Evolutionary conservation across 176 grass and related monocot genomes (phyloP), one percentile per base, ranked within the genome.

Genomic region (Pontederia paniculata): DNA sequence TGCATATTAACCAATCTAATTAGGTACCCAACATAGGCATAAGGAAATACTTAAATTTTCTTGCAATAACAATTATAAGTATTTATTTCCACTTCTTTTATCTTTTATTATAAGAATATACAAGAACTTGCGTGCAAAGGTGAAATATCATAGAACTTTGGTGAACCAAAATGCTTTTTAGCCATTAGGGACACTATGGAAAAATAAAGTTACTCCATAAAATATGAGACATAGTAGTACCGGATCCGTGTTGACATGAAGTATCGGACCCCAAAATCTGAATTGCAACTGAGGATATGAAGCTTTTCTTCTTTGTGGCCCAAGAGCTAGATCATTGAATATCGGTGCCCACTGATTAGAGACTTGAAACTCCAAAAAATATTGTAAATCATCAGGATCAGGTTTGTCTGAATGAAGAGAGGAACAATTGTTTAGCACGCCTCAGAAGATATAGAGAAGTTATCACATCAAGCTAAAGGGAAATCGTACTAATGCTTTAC

Each of bases 361-460:
- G 55, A 90, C 86, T 90, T 90, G 91, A 70, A 97, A 97, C 72
- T 97, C 91, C 74, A 97, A 84, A 60, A 97, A 97, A 76, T 84
- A 83, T 77, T 83, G 76, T 56, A 97, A 74, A 12, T 97, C 91
- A 2, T 69, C 45, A 53, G 68, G 76, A 79, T 97, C 83, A 44
- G 91, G 86, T 84, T 97, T 97, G 77, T 97, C 91, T 97, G 79
- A 50, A 20, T 17, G 19, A 48, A 46, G 42, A n/a, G 23, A 58
- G 28, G 28, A 37, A 37, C 3, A 37, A 6, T 37, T 37, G 28
- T 37, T 37, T 37, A 37, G 28, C 28, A 37, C 28, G 1, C 28
- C 28, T 37, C 28, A 37, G 28, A 37, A 37, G 28, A 37, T 37
- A 37, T 37, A 5, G 28, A 37, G 7, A 37, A 37, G 28, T 37